phyloP scores from a whole-genome alignment of 257 asterid species.

The Scutellaria baicalensis region DNA sequence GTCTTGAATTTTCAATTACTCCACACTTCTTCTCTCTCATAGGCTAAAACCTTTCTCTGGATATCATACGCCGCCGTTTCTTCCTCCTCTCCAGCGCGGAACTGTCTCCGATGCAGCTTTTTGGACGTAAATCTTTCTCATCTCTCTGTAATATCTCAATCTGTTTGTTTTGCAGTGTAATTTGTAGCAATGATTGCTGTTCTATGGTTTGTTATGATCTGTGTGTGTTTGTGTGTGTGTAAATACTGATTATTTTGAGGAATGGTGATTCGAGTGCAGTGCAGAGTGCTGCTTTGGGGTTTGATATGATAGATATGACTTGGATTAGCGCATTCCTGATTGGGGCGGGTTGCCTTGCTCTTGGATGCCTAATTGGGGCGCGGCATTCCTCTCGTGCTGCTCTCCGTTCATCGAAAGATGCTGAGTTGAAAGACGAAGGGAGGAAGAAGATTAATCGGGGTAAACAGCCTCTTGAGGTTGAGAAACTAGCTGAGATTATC shows the following conservation, averaged over 20 bases:
- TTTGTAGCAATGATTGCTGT: background rate
- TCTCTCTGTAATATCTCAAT: background rate
- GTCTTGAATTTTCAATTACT: background rate
- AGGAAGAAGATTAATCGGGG: constrained; percentile 34
- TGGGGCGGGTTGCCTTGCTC: constrained; percentile 77
- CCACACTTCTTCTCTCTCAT: background rate
- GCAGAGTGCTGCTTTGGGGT: constrained; percentile 26
- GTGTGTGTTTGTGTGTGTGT: too few species aligned
- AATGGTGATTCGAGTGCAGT: constrained; percentile 26
- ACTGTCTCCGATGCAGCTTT: constrained; percentile 2
- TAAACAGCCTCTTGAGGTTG: constrained; percentile 60
- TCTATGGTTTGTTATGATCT: too few species aligned
- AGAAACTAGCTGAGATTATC: constrained; percentile 76
- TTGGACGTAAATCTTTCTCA: constrained; percentile 11
- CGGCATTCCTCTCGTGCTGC: constrained; percentile 34
- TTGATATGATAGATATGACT: constrained; percentile 64
- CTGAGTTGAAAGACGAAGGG: constrained; percentile 26
- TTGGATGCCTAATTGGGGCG: constrained; percentile 66
- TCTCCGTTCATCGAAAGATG: constrained; percentile 20
- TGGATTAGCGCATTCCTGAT: constrained; percentile 67
- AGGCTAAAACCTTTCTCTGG: constrained; percentile 18
- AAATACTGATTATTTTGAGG: background rate
- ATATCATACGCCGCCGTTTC: constrained; percentile 16
- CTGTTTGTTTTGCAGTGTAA: background rate
- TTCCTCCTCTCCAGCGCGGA: background rate